These are phyloP conservation scores for Lentinula raphanica DNA, from an alignment of 768 basidiomycete genomes.

Conservation along the genomic window DNA sequence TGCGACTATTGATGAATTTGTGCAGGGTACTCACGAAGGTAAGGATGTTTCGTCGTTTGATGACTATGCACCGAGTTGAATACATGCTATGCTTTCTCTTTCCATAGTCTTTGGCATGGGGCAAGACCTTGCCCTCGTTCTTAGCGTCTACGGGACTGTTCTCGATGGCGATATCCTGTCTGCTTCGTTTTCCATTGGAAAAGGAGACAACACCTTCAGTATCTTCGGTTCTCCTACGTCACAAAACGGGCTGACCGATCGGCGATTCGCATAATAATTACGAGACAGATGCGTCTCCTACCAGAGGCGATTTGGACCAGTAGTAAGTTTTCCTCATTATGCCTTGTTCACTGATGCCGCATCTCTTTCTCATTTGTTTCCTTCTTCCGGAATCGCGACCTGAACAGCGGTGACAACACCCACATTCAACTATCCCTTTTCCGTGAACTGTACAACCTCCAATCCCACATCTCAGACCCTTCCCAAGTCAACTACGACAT, in stretches of 20 bases:
- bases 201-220: neutral
- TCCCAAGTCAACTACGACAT: conserved; percentile 3
- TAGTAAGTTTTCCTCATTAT: no score
- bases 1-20: neutral
- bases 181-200: neutral
- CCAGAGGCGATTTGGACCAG: neutral
- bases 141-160: neutral
- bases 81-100: neutral
- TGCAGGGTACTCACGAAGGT: neutral
- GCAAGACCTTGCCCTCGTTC: neutral
- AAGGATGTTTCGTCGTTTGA: neutral
- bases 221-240: neutral
- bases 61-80: neutral
- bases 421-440: neutral
- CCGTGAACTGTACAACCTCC: neutral
- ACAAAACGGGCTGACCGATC: neutral
- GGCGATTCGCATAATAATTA: conserved; percentile 16
- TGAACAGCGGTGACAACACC: neutral
- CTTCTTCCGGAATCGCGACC: no score
- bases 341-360: no score
- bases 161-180: neutral
- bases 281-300: neutral
- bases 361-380: no score
- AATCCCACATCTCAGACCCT: neutral
- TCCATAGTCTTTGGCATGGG: neutral